Percentiles rank a stretch among this genome's conserved stretches.
phyloP scores from a whole-genome alignment of 306 rosid species.

The Glycine soja region DNA sequence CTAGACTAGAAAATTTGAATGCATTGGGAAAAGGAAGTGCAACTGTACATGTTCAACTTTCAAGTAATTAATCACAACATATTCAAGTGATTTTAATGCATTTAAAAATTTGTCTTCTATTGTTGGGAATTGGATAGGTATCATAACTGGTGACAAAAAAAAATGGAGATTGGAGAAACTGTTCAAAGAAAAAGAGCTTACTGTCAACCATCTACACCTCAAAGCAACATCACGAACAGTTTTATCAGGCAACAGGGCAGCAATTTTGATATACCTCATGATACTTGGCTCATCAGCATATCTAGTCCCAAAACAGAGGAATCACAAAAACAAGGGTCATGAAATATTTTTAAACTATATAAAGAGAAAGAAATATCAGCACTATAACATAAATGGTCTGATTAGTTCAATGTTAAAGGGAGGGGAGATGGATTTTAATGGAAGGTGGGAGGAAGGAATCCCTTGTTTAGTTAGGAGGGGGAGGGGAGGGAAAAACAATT shows the following conservation, averaged over 20 bases:
- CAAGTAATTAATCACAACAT: constrained; percentile 18
- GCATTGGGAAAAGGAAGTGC: constrained; percentile 4
- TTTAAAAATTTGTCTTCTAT: constrained; percentile 15
- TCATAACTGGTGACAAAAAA: constrained; percentile 27
- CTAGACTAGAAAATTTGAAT: constrained; percentile 27
- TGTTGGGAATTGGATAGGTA: not conserved
- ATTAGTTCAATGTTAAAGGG: not conserved
- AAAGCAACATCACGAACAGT: constrained; percentile 99
- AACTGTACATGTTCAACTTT: constrained; percentile 23
- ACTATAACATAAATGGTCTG: not conserved
- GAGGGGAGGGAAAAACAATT: not conserved
- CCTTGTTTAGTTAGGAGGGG: not conserved
- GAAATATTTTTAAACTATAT: constrained; percentile 23
- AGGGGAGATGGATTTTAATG: not conserved
- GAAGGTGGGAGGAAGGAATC: not conserved
- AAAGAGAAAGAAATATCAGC: constrained; percentile 31
- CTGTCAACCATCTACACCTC: constrained; percentile 99
- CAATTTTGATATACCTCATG: constrained; percentile 94
- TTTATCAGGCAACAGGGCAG: constrained; percentile 86
- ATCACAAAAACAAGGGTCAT: constrained; percentile 27
- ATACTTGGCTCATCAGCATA: constrained; percentile 90
- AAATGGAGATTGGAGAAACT: constrained; percentile 25
- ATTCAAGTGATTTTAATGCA: not conserved
- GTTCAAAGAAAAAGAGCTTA: constrained; percentile 60
- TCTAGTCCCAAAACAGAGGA: constrained; percentile 54